phyloP scores from a whole-genome alignment of 306 rosid genomes.

The Pachyrhizus erosus region DNA sequence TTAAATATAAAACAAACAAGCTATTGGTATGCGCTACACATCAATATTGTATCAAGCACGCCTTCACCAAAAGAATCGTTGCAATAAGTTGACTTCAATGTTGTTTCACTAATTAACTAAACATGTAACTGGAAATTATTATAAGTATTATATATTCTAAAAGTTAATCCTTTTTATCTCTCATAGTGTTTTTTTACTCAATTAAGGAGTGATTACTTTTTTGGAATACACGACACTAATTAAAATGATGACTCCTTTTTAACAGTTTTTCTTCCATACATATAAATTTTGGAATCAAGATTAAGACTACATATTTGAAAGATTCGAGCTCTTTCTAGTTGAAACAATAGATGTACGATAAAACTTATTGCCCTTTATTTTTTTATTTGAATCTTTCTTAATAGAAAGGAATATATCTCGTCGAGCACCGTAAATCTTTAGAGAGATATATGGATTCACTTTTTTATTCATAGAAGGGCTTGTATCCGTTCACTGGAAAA shows the following conservation, averaged over 20 bases:
- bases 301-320: not conserved
- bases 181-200: not conserved
- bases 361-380: not conserved
- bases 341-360: not conserved
- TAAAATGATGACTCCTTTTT: not conserved
- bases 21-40: not conserved
- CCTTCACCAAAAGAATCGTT: slow-evolving; percentile 17
- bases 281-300: not conserved
- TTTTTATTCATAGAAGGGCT: not conserved
- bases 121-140: not conserved
- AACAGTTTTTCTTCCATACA: not conserved
- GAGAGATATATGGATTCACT: not conserved
- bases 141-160: not conserved
- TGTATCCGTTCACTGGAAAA: not conserved
- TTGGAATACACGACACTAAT: not conserved
- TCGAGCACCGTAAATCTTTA: not conserved
- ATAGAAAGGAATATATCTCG: not conserved
- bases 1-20: not conserved
- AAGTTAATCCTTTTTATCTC: not conserved
- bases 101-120: not conserved
- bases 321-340: not conserved
- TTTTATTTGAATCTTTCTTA: not conserved
- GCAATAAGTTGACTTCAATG: not conserved
- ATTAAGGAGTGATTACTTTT: not conserved
- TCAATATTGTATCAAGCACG: slow-evolving; percentile 13